A percentile compares a stretch with the other conserved stretches of the same genome.
Evolutionary conservation across 768 basidiomycete species (phyloP).

Genomic region (Phlebiopsis gigantea): DNA sequence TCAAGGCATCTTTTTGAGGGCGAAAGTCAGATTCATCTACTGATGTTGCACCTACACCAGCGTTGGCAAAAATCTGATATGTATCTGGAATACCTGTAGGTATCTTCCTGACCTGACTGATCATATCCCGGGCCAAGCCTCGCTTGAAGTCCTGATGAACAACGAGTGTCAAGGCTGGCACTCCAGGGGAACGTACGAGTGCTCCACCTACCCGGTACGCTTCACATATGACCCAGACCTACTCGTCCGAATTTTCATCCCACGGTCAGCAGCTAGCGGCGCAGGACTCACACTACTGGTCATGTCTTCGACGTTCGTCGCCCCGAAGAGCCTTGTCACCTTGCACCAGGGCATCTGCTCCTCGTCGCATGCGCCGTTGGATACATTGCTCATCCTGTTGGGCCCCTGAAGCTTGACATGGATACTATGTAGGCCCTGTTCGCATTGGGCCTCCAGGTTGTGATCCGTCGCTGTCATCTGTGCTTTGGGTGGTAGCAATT

Average conservation of each 20-base stretch:
- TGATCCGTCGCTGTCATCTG: neutral
- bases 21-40: too few species aligned
- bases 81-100: too few species aligned
- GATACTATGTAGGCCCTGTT: neutral
- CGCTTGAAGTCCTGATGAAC: neutral
- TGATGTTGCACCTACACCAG: too few species aligned
- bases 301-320: neutral
- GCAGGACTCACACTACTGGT: neutral
- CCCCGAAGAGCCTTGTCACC: neutral
- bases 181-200: too few species aligned
- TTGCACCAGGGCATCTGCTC: neutral
- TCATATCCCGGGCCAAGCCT: neutral
- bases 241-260: neutral
- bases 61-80: too few species aligned
- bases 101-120: neutral
- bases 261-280: neutral
- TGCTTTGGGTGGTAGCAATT: neutral
- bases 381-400: neutral
- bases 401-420: too few species aligned
- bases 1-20: too few species aligned
- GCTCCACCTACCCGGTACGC: neutral
- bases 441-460: neutral
- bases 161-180: too few species aligned
- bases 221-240: neutral
- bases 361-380: neutral